Conservation (phyloP, 192 early-diverging fungal genomes). For the Coemansia sp. region DNA sequence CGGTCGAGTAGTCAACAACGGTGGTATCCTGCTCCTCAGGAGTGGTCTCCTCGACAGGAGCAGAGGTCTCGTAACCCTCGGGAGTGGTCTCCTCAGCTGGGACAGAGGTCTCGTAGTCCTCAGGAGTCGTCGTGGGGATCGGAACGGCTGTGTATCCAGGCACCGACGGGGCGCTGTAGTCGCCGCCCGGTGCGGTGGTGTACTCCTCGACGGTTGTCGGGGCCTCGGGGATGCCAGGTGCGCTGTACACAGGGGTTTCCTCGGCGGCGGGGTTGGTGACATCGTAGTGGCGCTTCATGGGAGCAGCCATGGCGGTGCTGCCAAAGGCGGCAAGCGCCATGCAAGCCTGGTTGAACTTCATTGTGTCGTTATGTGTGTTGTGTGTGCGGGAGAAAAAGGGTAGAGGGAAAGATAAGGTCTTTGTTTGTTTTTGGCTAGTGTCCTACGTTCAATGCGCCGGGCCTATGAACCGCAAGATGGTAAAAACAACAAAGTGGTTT, state of each 20-base stretch:
- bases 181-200: constrained; percentile 1
- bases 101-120: constrained; percentile 10
- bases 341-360: constrained; percentile 56
- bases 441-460: constrained; percentile 53
- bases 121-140: background rate
- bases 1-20: constrained; percentile 2
- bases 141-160: constrained; percentile 12
- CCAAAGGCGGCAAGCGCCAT: constrained; percentile 53
- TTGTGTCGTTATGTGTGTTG: constrained; percentile 50
- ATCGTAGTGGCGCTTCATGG: constrained; percentile 44
- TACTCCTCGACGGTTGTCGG: constrained; percentile 2
- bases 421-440: constrained; percentile 26
- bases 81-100: background rate
- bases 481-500: constrained; percentile 10
- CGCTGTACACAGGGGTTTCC: constrained; percentile 13
- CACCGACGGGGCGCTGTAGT: constrained; percentile 4
- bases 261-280: constrained; percentile 12
- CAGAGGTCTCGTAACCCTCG: constrained; percentile 10
- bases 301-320: constrained; percentile 39
- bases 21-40: constrained; percentile 10
- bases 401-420: constrained; percentile 8
- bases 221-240: constrained; percentile 4
- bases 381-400: constrained; percentile 16
- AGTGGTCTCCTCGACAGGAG: background rate
- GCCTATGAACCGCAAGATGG: constrained; percentile 30